Evolutionary conservation across 345 rosid genomes (phyloP).

Genomic region (Sonneratia caseolaris): DNA sequence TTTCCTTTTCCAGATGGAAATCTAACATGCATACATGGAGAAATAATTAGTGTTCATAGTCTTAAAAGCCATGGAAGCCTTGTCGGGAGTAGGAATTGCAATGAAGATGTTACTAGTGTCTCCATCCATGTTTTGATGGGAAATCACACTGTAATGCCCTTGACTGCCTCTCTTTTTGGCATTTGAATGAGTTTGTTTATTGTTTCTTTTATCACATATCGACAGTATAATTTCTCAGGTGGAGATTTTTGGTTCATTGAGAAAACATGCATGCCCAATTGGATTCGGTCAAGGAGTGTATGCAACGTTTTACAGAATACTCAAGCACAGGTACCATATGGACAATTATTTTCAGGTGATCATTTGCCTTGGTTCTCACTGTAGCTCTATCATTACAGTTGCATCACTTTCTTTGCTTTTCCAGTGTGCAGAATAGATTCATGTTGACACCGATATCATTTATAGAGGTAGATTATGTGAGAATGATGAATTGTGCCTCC

Average conservation of each 20-base stretch:
- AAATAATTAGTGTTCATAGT: constrained; percentile 41
- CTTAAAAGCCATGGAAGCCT: constrained; percentile 16
- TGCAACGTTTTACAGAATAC: constrained; percentile 70
- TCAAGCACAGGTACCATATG: constrained; percentile 36
- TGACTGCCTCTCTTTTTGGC: neutral
- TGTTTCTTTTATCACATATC: constrained; percentile 11
- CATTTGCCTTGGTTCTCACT: neutral
- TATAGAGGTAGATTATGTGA: constrained; percentile 40
- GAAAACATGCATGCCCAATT: constrained; percentile 43
- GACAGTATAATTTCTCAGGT: constrained; percentile 37
- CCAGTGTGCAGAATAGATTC: constrained; percentile 32
- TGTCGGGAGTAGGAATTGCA: constrained; percentile 18
- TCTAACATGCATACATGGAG: constrained; percentile 41
- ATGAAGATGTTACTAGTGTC: constrained; percentile 16
- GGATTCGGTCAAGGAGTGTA: constrained; percentile 62
- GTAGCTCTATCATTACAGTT: neutral
- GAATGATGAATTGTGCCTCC: constrained; percentile 21
- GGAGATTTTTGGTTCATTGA: constrained; percentile 42
- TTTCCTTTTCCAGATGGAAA: constrained; percentile 52
- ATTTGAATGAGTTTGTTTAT: constrained; percentile 5
- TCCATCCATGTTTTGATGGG: constrained; percentile 45
- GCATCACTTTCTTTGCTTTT: constrained; percentile 7
- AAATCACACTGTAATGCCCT: constrained; percentile 40
- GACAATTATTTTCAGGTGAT: neutral
- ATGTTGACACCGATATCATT: constrained; percentile 49